Evolutionary conservation across 2,329 filamentous ascomycete species (phyloP).

Genomic region (Aspergillus fijiensis): DNA sequence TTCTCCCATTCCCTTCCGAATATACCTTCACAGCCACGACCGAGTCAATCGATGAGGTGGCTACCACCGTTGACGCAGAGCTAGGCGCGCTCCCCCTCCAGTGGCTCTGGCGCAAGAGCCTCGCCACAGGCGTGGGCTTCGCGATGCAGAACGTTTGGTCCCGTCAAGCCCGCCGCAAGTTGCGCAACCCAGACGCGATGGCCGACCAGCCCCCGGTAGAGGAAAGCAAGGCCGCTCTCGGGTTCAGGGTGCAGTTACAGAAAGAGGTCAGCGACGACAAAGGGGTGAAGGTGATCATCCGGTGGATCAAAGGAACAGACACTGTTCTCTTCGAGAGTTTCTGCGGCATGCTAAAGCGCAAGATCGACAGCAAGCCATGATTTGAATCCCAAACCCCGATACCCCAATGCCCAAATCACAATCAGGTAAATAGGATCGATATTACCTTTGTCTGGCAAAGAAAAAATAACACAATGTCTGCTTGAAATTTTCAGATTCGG

Average conservation of each 20-base stretch:
- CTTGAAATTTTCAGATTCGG: background rate
- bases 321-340: slow-evolving; percentile 81
- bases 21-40: slow-evolving; percentile 44
- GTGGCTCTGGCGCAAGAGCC: slow-evolving; percentile 63
- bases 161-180: slow-evolving; percentile 66
- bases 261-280: slow-evolving; percentile 34
- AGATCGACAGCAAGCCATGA: slow-evolving; percentile 32
- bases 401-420: background rate
- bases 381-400: background rate
- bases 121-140: slow-evolving; percentile 60
- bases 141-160: slow-evolving; percentile 73
- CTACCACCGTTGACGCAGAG: slow-evolving; percentile 46
- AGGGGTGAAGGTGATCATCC: slow-evolving; percentile 53
- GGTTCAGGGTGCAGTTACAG: slow-evolving; percentile 58
- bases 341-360: slow-evolving; percentile 71
- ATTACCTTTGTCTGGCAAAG: background rate
- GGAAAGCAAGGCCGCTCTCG: slow-evolving; percentile 50
- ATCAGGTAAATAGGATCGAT: background rate
- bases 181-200: slow-evolving; percentile 27
- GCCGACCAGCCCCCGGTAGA: slow-evolving; percentile 35
- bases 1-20: slow-evolving; percentile 55
- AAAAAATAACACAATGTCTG: background rate
- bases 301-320: slow-evolving; percentile 77
- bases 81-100: slow-evolving; percentile 58
- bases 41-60: slow-evolving; percentile 32